phyloP scores from a whole-genome alignment of 768 basidiomycete genomes.

The Rubroboletus pulcherrimus region DNA sequence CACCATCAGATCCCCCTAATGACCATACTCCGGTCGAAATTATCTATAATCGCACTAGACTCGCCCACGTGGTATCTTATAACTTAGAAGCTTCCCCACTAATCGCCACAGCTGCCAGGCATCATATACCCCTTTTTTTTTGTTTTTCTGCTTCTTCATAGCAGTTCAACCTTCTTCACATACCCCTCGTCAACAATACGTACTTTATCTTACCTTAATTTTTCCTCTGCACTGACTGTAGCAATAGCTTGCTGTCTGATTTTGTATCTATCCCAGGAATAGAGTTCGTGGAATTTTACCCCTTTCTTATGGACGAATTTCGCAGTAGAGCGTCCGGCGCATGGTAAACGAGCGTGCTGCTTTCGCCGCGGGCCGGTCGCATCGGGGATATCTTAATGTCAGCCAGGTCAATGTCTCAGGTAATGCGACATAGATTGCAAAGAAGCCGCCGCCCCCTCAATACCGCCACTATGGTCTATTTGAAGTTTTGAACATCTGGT shows the following conservation, averaged over 20 bases:
- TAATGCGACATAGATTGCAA: not conserved
- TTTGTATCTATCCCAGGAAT: constrained; percentile 7
- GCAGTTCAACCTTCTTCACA: not conserved
- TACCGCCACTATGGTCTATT: not conserved
- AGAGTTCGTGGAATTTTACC: not conserved
- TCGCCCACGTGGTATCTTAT: not conserved
- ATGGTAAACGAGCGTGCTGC: not conserved
- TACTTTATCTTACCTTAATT: not conserved
- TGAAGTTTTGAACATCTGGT: not conserved
- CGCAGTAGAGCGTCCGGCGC: not conserved
- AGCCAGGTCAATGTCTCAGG: not conserved
- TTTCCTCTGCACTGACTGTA: constrained; percentile 13
- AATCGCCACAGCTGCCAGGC: not conserved
- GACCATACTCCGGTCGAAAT: not conserved
- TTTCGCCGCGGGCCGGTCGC: not conserved
- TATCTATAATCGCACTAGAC: not conserved
- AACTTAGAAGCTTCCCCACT: not conserved
- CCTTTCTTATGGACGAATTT: not conserved
- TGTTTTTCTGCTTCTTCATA: not conserved
- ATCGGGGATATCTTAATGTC: not conserved
- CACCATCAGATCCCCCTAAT: constrained; percentile 1
- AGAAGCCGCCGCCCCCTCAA: not conserved
- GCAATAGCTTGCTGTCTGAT: constrained; percentile 6
- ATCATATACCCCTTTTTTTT: not conserved
- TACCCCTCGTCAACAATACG: not conserved